Evolutionary conservation across 345 rosid species (phyloP).

Genomic region (Boechera stricta): DNA sequence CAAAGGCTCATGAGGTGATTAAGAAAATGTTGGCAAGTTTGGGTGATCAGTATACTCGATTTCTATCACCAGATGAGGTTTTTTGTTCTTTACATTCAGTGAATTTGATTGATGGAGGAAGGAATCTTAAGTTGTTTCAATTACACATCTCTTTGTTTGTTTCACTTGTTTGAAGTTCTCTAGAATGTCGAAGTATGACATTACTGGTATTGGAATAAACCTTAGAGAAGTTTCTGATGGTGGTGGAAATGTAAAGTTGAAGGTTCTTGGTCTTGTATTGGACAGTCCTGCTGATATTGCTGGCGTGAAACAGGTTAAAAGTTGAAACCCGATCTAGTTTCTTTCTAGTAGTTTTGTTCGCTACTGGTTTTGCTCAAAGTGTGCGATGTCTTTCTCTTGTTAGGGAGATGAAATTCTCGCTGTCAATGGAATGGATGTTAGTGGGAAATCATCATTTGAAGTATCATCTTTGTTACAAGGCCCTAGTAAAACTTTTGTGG

Average conservation of each 20-base stretch:
- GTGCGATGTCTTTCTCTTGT: conserved; percentile 23
- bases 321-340: conserved; percentile 44
- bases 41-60: conserved; percentile 92
- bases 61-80: conserved; percentile 89
- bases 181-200: conserved; percentile 95
- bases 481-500: conserved; percentile 83
- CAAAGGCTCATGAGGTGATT: conserved; percentile 83
- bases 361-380: not conserved
- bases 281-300: conserved; percentile 91
- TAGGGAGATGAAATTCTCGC: conserved; percentile 89
- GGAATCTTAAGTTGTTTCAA: not conserved
- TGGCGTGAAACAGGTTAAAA: conserved; percentile 82
- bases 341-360: not conserved
- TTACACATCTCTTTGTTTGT: conserved; percentile 40
- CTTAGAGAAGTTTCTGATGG: conserved; percentile 85
- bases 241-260: conserved; percentile 68
- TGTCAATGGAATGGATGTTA: conserved; percentile 79
- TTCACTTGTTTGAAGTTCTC: conserved; percentile 69
- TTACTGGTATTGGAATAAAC: conserved; percentile 91
- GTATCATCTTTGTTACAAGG: conserved; percentile 94
- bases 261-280: conserved; percentile 78
- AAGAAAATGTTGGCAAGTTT: conserved; percentile 77
- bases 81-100: conserved; percentile 1
- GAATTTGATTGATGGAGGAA: conserved; percentile 29
- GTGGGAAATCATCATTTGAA: conserved; percentile 93